Evolutionary conservation across 345 rosid species (phyloP).

Genomic region (Boechera retrofracta): DNA sequence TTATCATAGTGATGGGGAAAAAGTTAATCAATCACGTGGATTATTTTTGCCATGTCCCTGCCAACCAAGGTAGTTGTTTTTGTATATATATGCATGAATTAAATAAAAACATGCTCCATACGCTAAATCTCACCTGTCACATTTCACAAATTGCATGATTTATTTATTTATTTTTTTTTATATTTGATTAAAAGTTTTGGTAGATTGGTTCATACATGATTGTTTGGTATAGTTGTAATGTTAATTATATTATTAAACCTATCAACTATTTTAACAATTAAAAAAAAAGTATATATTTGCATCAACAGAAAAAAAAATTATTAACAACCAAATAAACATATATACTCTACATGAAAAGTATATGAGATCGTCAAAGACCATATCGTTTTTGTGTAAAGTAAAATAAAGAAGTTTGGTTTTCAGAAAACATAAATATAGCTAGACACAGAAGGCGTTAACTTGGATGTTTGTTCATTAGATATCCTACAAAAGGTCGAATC

Average conservation of each 20-base stretch:
- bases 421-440: too few species aligned
- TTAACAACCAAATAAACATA: neutral
- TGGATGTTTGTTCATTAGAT: too few species aligned
- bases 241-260: neutral
- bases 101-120: conserved; percentile 39
- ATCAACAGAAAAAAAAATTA: neutral
- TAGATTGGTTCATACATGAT: neutral
- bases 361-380: neutral
- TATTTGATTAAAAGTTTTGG: neutral
- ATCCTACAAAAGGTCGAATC: too few species aligned
- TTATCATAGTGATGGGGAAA: conserved; percentile 23
- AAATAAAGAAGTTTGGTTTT: too few species aligned
- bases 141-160: conserved; percentile 15
- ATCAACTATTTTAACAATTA: neutral
- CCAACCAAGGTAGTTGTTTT: conserved; percentile 39
- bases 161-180: neutral
- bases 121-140: conserved; percentile 41
- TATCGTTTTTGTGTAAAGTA: neutral
- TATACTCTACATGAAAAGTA: neutral
- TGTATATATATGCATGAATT: conserved; percentile 5
- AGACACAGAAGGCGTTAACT: too few species aligned
- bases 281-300: too few species aligned
- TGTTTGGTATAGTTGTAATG: neutral
- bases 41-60: neutral
- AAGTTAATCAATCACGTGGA: conserved; percentile 14